Evolutionary conservation across 352 stramenopile species (phyloP), one percentile per base, ranked within the genome.

Genomic region (Phytopythium sindhum): DNA sequence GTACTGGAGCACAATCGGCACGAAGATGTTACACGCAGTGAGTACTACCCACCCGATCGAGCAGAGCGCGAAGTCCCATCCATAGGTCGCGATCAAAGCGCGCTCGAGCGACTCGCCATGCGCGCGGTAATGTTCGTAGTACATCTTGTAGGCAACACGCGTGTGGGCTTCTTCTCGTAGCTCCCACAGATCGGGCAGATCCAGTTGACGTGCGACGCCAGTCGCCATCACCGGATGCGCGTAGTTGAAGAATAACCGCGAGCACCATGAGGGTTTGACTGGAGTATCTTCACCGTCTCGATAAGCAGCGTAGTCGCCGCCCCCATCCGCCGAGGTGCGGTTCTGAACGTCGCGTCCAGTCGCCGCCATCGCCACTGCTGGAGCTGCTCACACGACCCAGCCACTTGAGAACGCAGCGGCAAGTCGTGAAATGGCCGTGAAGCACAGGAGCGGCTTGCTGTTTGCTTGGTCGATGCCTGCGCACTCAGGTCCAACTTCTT

Each of bases 1-100:
- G 23, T 69, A 55, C n/a, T 75, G 64, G 6, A 70, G 59, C 41
- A 70, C 58, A 12, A 63, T 44, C 0, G 61, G 55, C 10, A 63
- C 56, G 26, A 72, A 58, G 35, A 67, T 51, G 19, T 58, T 50
- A 61, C 66, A 67, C 23, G 42, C 52, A 1, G 64, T 39, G 23
- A 48, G 28, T 17, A 69, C 37, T 9, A 64, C 24, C 17, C 33
- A 64, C 8, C 35, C 58, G 15, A 65, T n/a, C 17, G 47, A 48
- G 35, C 57, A 65, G 14, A 60, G 0, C 24, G 64, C 31, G 14
- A 69, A 65, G 51, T 57, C 28, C 35, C 41, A 31, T 4, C 64
- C 48, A 21, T 69, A 69, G 6, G 55, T 42, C 23, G 29, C 28
- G 24, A 62, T 19, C 31, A 63, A 29, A 9, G 57, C n/a, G 41